Base-by-base conservation (phyloP, 345 rosid genomes). In the Schrenkiella parvula region DNA sequence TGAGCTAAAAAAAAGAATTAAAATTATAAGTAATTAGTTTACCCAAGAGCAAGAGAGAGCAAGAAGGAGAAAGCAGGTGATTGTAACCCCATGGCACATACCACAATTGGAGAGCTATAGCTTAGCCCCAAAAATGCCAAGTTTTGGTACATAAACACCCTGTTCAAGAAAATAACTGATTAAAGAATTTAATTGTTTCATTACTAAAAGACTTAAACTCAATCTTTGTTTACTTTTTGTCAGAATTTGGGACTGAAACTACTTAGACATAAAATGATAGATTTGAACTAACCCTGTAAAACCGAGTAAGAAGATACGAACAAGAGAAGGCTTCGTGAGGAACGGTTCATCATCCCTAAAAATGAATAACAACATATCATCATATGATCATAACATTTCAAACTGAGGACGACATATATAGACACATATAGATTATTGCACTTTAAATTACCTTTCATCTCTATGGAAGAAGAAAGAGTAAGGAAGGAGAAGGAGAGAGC, bases 71-170 rank as follows among this genome's bases (percentile, higher is more conserved):
- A 74, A 52, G 92, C 74, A 23, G 98, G 96, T 54, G 81, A 59
- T 21, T 84, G 64, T 46, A 86, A 89, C 51, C 95, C 96, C 96
- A 87, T 88, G 31, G 86, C 88, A 46, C 96, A 92, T 15, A 85
- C 96, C 48, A 87, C 88, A 42, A 88, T 84, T 4, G 96, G 95
- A 6, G 96, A 89, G 71, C 92, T 87, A 74, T 81, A 84, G 59
- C 80, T 80, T 61, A 92, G 64, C 38, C 95, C 92, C 22, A 89
- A 28, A 79, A 88, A 88, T 26, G 86, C 81, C 31, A 88, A 82
- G 72, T 89, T 84, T 71, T 88, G 95, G 38, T 80, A 70, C 29
- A 89, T 14, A 32, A 87, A 83, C 41, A 85, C 80, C 80, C 96
- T 92, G 69, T 71, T 58, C 37, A 56, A 31, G 29, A 58, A 50